Percentiles rank a stretch among this genome's conserved stretches.
Evolutionary conservation across 345 rosid genomes (phyloP).

Genomic region (Eucalyptus camaldulensis): DNA sequence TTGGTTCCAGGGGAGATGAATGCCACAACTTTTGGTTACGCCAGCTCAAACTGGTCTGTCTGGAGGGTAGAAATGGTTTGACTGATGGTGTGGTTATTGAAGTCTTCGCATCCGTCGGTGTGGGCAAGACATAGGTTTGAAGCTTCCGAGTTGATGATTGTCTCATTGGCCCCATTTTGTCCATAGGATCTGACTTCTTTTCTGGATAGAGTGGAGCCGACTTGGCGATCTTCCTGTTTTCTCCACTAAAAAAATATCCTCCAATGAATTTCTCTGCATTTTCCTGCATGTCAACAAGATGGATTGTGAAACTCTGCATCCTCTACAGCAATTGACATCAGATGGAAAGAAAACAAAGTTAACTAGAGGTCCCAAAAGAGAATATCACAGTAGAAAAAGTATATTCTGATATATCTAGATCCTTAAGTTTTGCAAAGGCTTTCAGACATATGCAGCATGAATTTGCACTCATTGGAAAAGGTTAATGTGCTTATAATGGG

Average conservation of each 20-base stretch:
- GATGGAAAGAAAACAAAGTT: background rate
- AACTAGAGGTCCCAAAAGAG: background rate
- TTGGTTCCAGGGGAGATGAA: conserved; percentile 70
- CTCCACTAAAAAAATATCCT: conserved; percentile 20
- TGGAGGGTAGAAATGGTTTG: conserved; percentile 13
- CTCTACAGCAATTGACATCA: background rate
- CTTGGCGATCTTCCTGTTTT: conserved; percentile 29
- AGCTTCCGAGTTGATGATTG: conserved; percentile 47
- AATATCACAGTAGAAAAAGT: background rate
- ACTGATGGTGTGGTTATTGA: conserved; percentile 19
- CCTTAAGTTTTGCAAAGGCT: background rate
- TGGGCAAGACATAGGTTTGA: conserved; percentile 78
- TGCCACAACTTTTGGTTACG: conserved; percentile 32
- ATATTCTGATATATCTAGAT: background rate
- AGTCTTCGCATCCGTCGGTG: conserved; percentile 55
- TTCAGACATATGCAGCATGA: background rate
- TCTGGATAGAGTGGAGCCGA: conserved; percentile 79
- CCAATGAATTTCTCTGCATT: conserved; percentile 12
- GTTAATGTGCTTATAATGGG: background rate
- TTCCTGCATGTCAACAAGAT: conserved; percentile 32
- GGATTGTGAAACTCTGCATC: background rate
- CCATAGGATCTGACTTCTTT: conserved; percentile 30
- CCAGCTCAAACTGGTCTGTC: conserved; percentile 20
- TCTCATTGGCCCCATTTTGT: conserved; percentile 37
- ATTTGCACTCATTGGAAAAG: background rate